Evolutionary conservation across 2,329 filamentous ascomycete genomes (phyloP), one percentile per base, ranked within the genome.

Genomic region (Fusarium proliferatum): DNA sequence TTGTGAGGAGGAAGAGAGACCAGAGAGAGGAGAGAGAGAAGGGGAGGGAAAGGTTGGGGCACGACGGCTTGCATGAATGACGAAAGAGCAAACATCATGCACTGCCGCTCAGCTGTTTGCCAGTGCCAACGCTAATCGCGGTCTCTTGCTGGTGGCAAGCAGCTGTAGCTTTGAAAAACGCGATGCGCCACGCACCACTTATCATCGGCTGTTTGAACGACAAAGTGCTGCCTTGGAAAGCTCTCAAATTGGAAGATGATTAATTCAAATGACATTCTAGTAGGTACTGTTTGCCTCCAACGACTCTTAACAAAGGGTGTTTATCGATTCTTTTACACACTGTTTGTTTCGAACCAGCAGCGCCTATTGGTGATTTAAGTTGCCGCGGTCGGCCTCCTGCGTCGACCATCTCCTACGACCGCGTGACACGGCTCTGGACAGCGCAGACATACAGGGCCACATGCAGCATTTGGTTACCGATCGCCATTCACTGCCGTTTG

Each of bases 161-260:
- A 28, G 23, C 3, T 46, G 5, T 11, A 9, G 8, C 16, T 19
- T 1, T 7, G 17, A 9, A 21, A 4, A 26, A 4, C 5, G 1
- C 16, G 10, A 28, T 28, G 43, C 23, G 23, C 16, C 10, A 0
- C 17, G 17, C 6, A 4, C 16, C 3, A 19, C 7, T 9, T 46
- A 21, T 9, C 11, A 12, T 16, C 12, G 17, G 7, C 23, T 17
- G 3, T 46, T 17, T 46, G 23, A 11, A 5, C 43, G 23, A 46
- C 16, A 2, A 46, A 12, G 10, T 26, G 5, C 43, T 46, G 16
- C 10, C 17, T 23, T 45, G 16, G 26, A 9, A 45, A 1, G 17
- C 9, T 26, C 23, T 2, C 10, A 9, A 9, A 9, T 12, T 17
- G 8, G 16, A 19, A 5, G 1, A 16, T 2, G 5, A 7, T 45